Base-by-base conservation (phyloP, 352 stramenopile genomes). In the Pythium aphanidermatum region DNA sequence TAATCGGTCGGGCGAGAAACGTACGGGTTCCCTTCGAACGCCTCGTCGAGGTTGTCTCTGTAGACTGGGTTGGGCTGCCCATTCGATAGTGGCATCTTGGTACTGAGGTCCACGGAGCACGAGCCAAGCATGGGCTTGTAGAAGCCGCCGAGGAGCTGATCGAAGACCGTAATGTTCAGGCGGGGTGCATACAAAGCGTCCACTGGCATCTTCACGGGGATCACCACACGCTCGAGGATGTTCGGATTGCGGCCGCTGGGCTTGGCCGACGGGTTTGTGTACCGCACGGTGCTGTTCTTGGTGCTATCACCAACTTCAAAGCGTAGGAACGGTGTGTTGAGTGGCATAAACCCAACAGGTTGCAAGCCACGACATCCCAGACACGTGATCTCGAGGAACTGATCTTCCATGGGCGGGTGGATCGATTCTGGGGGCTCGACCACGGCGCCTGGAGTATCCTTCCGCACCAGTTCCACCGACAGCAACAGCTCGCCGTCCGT, bases 91-190 rank as follows among this genome's bases (percentile, higher is more conserved):
- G 83, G 83, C 28, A 95, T 82, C 59, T 95, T 92, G 0, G 69
- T 56, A 27, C 51, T 83, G 75, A 95, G 87, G 51, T 92, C 76
- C 38, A 96, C 83, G 2, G 84, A 86, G 21, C 77, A 75, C 36
- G 78, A 89, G 2, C 79, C 86, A 25, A 96, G 62, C 36, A 93
- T 91, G 0, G 86, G 83, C 5, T 61, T 88, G 48, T 83, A 78
- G 47, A 92, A 92, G 2, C 86, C 86, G 31, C 86, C 86, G 1
- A 96, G 65, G 26, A 84, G 79, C 7, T 81, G 92, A 53, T 96
- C 86, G 42, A 91, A 85, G 10, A 96, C 84, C 33, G 91, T 89
- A 33, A 95, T 87, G 41, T 95, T 94, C 17, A 97, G 52, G 3
- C 83, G 83, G 21, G 88, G 85, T 0, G 88, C 70, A 49, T 95